Percentiles rank a stretch among this genome's conserved stretches.
These are phyloP conservation scores for Talaromyces sp. DNA, from an alignment of 2,329 filamentous ascomycete species.

Conservation along the genomic window DNA sequence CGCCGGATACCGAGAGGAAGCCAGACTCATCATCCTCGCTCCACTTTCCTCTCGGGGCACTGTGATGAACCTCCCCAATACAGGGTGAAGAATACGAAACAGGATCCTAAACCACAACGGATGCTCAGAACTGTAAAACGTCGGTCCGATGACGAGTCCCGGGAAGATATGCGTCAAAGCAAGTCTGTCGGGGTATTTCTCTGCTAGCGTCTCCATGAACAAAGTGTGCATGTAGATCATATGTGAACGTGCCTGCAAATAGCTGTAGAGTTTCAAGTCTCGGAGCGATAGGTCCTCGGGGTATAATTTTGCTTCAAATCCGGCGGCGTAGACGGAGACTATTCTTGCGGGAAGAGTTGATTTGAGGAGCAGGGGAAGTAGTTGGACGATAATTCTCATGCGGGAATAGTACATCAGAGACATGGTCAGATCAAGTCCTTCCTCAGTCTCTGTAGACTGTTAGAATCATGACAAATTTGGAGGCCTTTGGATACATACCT, in stretches of 20 bases:
- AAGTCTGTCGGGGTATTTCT: slow-evolving; percentile 10
- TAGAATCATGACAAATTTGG: not conserved
- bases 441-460: slow-evolving; percentile 12
- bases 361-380: slow-evolving; percentile 13
- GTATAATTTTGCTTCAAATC: slow-evolving; percentile 13
- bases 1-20: slow-evolving; percentile 12
- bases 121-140: not conserved
- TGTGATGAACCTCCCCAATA: slow-evolving; percentile 3
- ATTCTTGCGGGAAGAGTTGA: slow-evolving; percentile 8
- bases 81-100: slow-evolving; percentile 5
- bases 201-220: slow-evolving; percentile 15
- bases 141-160: slow-evolving; percentile 8
- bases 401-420: slow-evolving; percentile 16
- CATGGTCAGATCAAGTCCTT: slow-evolving; percentile 16
- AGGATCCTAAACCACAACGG: slow-evolving; percentile 14
- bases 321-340: slow-evolving; percentile 15
- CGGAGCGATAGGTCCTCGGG: slow-evolving; percentile 15
- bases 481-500: not conserved
- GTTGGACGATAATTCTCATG: slow-evolving; percentile 10
- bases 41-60: slow-evolving; percentile 13
- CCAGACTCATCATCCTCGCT: slow-evolving; percentile 15
- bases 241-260: slow-evolving; percentile 14
- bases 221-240: slow-evolving; percentile 16
- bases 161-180: slow-evolving; percentile 13
- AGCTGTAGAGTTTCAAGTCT: slow-evolving; percentile 14